A percentile compares a stretch with the other conserved stretches of the same genome.
These are phyloP conservation scores for Nannochloropsis oceanica DNA, from an alignment of 108 stramenopile species.

Conservation along the genomic window DNA sequence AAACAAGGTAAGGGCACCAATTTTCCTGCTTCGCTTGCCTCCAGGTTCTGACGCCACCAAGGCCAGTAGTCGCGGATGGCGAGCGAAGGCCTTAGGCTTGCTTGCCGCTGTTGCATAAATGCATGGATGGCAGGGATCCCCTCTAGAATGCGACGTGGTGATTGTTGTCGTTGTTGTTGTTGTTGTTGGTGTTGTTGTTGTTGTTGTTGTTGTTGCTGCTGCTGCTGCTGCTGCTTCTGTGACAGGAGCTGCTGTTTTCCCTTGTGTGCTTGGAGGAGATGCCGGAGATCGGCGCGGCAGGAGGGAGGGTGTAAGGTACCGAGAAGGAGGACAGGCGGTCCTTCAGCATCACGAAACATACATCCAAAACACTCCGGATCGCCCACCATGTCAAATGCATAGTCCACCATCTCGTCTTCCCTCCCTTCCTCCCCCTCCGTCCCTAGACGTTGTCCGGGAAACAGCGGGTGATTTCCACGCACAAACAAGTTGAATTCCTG, in stretches of 20 bases:
- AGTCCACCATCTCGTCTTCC: background rate
- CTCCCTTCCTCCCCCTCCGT: background rate
- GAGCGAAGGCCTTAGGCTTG: background rate
- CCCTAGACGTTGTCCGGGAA: background rate
- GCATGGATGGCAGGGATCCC: too few relatives aligned
- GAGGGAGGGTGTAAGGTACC: background rate
- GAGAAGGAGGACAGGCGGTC: background rate
- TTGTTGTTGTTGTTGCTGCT: background rate
- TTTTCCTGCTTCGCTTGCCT: slow-evolving; percentile 7
- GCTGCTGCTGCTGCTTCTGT: background rate
- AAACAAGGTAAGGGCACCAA: background rate
- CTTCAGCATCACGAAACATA: background rate
- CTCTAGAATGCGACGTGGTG: background rate
- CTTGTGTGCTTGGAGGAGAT: background rate
- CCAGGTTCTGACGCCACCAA: slow-evolving; percentile 3
- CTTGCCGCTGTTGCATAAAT: too few relatives aligned
- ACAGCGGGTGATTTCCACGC: slow-evolving; percentile 9
- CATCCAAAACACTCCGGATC: background rate
- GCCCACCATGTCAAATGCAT: background rate
- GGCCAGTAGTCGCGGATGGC: slow-evolving; percentile 15
- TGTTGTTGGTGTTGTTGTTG: background rate
- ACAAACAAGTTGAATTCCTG: slow-evolving; percentile 13
- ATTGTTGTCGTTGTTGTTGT: background rate
- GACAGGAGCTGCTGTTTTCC: background rate
- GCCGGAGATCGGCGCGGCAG: background rate